These are phyloP conservation scores for Candida glaebosa DNA, from an alignment of 805 yeast species.

Conservation along the genomic window DNA sequence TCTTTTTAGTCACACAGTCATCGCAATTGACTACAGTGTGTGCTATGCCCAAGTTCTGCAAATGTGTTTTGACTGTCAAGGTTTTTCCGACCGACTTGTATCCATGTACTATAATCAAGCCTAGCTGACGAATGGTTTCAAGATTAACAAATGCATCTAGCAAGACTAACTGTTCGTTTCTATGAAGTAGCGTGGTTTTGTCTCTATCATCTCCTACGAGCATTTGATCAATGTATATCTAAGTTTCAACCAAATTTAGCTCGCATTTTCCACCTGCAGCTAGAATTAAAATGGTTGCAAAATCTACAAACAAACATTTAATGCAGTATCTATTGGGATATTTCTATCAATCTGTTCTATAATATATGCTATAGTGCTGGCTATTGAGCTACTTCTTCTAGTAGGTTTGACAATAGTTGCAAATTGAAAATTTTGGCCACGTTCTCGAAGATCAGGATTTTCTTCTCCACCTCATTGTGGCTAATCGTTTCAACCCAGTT, in stretches of 20 bases:
- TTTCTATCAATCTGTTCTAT: no score
- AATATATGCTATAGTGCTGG: no score
- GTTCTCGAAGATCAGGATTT: constrained; percentile 48
- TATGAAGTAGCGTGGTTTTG: constrained; percentile 9
- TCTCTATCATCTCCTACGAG: background rate
- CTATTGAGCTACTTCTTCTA: constrained; percentile 22
- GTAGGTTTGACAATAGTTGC: constrained; percentile 43
- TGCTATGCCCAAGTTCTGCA: constrained; percentile 23
- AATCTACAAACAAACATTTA: no score
- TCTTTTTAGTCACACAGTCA: constrained; percentile 38
- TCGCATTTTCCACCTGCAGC: no score
- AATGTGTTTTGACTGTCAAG: constrained; percentile 28
- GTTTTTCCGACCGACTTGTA: constrained; percentile 49
- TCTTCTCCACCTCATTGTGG: constrained; percentile 40
- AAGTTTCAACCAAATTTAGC: no score
- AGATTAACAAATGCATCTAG: constrained; percentile 32
- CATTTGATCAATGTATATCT: no score
- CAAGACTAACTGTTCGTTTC: constrained; percentile 33
- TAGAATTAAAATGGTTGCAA: no score
- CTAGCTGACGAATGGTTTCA: constrained; percentile 23
- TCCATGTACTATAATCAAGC: constrained; percentile 46
- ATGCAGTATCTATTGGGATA: no score
- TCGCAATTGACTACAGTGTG: constrained; percentile 41
- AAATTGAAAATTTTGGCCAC: constrained; percentile 62
- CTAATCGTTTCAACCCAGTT: constrained; percentile 62